Base-by-base conservation (phyloP, 108 stramenopile genomes). In the Cyclostephanos tholiformis region DNA sequence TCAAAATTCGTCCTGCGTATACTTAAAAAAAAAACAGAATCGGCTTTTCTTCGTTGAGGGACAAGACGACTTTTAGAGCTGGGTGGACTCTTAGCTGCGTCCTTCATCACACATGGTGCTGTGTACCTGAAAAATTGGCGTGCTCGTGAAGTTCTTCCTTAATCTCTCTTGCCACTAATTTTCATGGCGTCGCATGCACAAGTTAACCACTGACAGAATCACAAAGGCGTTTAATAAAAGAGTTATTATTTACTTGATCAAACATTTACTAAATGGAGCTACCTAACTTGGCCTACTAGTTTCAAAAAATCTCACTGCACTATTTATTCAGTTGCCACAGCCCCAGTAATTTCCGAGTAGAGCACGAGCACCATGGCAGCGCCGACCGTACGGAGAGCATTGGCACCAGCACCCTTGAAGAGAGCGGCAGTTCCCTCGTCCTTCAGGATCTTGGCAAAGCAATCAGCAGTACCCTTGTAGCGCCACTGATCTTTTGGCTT, bases 341-440 rank as follows among this genome's bases (percentile, higher is more conserved):
- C 87, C 56, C 85, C 91, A 74, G 92, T 98, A 84, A 99, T 95
- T 89, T 99, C 97, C 61, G 95, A 96, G 92, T 99, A 99, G 49
- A 98, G 82, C 48, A 99, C 98, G 84, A 99, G 93, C 44, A 97
- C 97, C 64, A 98, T 58, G 68, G 98, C 97, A 56, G 95, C 95
- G 67, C 97, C 97, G 58, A 97, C 95, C 52, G 96, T 97, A 91
- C 98, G 97, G 55, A 99, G 97, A 55, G 96, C 97, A 76, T 99
- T 97, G 82, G 97, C 96, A 41, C 97, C 96, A n/a, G 98, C 98
- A 74, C 98, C 98, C 96, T 99, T 98, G 91, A 98, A 99, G 60
- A 99, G 87, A 55, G 96, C 97, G 27, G 84, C 44, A 56, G 88
- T 73, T 73, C 98, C 98, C 92, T 99, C 98, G 43, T 97, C 84